Base-by-base conservation (phyloP, 1,284 basidiomycete genomes). In the Austroboletus niveus region DNA sequence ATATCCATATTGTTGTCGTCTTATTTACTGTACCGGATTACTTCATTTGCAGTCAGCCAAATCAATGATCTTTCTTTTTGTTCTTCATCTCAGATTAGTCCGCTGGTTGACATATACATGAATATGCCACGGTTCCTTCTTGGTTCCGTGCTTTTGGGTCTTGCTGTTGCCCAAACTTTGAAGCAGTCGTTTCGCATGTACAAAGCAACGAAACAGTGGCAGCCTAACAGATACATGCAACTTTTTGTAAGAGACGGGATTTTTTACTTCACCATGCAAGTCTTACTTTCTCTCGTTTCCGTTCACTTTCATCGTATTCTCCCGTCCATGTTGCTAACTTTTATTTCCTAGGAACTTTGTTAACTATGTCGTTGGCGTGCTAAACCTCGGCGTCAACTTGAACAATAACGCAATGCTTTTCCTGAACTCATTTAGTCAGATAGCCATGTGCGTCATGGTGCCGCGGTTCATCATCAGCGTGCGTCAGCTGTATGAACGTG, bases 251-350 rank as follows among this genome's bases (percentile, higher is more conserved):
- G 29, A 29, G 42, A 46, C 51, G 30, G 53, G 2, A 27, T 41
- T 12, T 1, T 52, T 22, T 60, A 62, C 12, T 58, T 60, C 14
- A 0, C 58, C 2, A 11, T 56, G 61, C 59, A 47, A 1, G 56
- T 52, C 20, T n/a, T 11, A 6, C 17, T 29, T 20, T 34, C 32
- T 34, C 12, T 34, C 14, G 32, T 34, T 34, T 34, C 5, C 14
- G 3, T 34, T 34, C 32, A 1, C 12, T 11, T 11, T 5, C 32
- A 6, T 34, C 14, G 12, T 29, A 11, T 34, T 34, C 5, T 34
- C 32, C 4, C 12, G 32, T 2, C 10, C 14, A 34, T 34, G 32
- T 34, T 34, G 3, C 32, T 34, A 14, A 34, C 14, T 14, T 11
- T 14, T 34, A 34, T 34, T 34, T 34, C 14, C 32, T 34, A 34